A percentile compares a stretch with the other conserved stretches of the same genome.
Evolutionary conservation across 495 filamentous ascomycete species (phyloP).

Genomic region (Penicillium ucsense): DNA sequence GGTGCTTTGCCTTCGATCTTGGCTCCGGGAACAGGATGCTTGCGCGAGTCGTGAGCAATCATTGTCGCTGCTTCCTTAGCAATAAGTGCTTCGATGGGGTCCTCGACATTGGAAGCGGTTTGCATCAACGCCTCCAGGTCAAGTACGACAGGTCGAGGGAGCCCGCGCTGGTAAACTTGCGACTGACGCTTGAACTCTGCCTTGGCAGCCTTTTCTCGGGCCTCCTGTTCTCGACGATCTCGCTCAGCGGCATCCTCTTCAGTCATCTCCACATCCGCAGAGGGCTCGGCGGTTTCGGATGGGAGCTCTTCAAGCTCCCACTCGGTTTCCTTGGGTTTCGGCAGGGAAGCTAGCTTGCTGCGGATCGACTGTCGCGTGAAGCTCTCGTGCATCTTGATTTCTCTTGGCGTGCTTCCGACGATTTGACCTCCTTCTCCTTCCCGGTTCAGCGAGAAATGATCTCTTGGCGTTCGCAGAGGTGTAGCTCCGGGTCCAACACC

Average conservation of each 20-base stretch:
- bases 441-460: conserved; percentile 77
- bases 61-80: conserved; percentile 67
- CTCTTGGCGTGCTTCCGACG: conserved; percentile 66
- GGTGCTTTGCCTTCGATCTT: conserved; percentile 51
- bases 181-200: conserved; percentile 76
- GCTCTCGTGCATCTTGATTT: conserved; percentile 65
- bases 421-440: conserved; percentile 49
- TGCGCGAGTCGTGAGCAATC: conserved; percentile 70
- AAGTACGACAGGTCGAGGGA: conserved; percentile 69
- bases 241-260: conserved; percentile 81
- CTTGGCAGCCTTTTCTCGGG: conserved; percentile 59
- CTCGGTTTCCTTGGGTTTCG: conserved; percentile 83
- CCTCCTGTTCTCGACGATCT: conserved; percentile 60
- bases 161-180: conserved; percentile 74
- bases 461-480: conserved; percentile 82
- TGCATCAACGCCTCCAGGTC: conserved; percentile 61
- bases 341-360: conserved; percentile 66
- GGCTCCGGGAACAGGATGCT: conserved; percentile 57
- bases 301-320: conserved; percentile 84
- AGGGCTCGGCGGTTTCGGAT: conserved; percentile 64
- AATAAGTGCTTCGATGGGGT: conserved; percentile 52
- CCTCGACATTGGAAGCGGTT: conserved; percentile 41
- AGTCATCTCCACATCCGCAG: conserved; percentile 37
- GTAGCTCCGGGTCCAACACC: conserved; percentile 61
- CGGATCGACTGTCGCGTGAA: conserved; percentile 58